Conservation (phyloP, 1,139 yeast species). For the Kodamaea alishanica region DNA sequence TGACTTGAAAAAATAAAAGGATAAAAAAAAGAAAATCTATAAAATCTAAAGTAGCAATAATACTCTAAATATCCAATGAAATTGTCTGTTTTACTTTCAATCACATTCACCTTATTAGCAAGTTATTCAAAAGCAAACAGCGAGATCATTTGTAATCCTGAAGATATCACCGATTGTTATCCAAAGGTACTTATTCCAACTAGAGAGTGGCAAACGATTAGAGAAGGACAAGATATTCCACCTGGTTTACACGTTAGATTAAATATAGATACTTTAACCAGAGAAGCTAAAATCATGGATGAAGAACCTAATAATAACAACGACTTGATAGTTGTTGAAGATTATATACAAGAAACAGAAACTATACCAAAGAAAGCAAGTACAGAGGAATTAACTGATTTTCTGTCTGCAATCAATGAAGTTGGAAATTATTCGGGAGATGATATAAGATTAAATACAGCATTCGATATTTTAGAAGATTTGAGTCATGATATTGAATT, state of each 20-base stretch:
- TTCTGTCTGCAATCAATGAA: slow-evolving; percentile 28
- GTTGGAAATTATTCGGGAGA: slow-evolving; percentile 16
- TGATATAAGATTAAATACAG: slow-evolving; percentile 17
- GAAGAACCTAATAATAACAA: slow-evolving; percentile 10
- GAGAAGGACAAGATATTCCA: slow-evolving; percentile 69
- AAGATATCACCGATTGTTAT: slow-evolving; percentile 53
- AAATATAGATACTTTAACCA: slow-evolving; percentile 62
- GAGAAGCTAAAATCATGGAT: slow-evolving; percentile 60
- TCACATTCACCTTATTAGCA: slow-evolving; percentile 1
- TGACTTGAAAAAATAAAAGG: too few species aligned
- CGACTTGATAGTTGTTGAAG: slow-evolving; percentile 16
- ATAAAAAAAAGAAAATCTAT: too few species aligned
- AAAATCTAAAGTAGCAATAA: too few species aligned
- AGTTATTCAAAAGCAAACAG: slow-evolving; percentile 5
- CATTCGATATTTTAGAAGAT: slow-evolving; percentile 53
- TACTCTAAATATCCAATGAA: slow-evolving; percentile 1
- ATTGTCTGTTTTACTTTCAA: slow-evolving; percentile 3
- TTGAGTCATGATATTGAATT: slow-evolving; percentile 63
- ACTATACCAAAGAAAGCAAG: slow-evolving; percentile 6
- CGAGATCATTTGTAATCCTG: slow-evolving; percentile 44
- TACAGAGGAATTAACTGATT: slow-evolving; percentile 23
- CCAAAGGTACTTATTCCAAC: slow-evolving; percentile 61
- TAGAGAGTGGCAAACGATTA: slow-evolving; percentile 63
- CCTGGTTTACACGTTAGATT: slow-evolving; percentile 73
- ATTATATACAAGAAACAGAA: slow-evolving; percentile 16